Evolutionary conservation across 1,139 yeast species (phyloP), one percentile per base, ranked within the genome.

Genomic region (Pichia kudriavzevii): DNA sequence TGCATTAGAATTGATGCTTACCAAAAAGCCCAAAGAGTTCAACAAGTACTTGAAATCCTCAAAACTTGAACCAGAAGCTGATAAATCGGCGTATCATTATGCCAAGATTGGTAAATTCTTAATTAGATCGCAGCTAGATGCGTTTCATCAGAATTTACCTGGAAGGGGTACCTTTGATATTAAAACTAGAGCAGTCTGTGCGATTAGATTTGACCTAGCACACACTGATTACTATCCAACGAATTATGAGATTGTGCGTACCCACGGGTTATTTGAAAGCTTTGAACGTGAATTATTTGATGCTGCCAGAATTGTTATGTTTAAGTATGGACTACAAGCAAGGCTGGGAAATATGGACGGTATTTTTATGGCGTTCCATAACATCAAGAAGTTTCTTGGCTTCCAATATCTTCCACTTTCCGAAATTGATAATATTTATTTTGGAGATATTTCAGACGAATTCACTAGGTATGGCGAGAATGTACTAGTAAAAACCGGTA

Each of bases 321-420:
- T 91, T 48, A 91, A 91, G 57, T 91, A 88, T 53, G 71, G 84
- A 10, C 66, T 88, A 45, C 98, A 91, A 56, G 97, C 96, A 0
- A 67, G 96, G 43, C 82, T 91, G 31, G 98, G 98, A 2, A 78
- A 82, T 49, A 91, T 91, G 98, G 96, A 88, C 57, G 98, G 98
- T 6, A 85, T 91, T 5, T 87, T 83, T 47, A 67, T 91, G 17
- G 95, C 95, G 0, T 91, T 80, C 55, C 98, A 91, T 59, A 91
- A 87, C 54, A 69, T 87, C 36, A 69, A 74, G 28, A 66, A 77
- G 30, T 73, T 88, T 52, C 83, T 91, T 58, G 98, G 97, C 3
- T 91, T 87, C 59, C 91, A 87, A 56, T 91, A 91, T 56, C 58
- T 91, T 19, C 91, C 95, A 1, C 60, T 87, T 32, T 61, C 64